Percentiles rank a stretch among this genome's conserved stretches.
Evolutionary conservation across 2,329 filamentous ascomycete species (phyloP).

Genomic region (Fusarium sp.): DNA sequence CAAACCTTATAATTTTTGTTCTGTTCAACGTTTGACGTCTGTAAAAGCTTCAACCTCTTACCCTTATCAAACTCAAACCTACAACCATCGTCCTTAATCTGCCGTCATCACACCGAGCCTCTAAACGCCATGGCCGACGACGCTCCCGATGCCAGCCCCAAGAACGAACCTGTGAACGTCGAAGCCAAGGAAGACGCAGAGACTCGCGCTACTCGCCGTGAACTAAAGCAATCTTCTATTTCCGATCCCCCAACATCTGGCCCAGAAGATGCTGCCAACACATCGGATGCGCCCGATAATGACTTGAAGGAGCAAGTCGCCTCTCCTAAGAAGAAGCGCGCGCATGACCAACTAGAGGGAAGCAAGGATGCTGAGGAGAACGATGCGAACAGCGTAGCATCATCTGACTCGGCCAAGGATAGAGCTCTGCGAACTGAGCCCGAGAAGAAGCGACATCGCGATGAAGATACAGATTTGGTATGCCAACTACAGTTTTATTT

Average conservation of each 20-base stretch:
- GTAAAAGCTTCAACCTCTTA: background rate
- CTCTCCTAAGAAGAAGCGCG: constrained; percentile 76
- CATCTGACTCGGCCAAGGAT: constrained; percentile 61
- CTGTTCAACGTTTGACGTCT: background rate
- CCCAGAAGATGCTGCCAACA: constrained; percentile 49
- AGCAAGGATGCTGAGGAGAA: constrained; percentile 58
- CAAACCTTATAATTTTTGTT: background rate
- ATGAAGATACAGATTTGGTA: constrained; percentile 58
- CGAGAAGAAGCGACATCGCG: constrained; percentile 74
- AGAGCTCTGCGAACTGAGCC: constrained; percentile 64
- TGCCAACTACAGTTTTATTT: constrained; percentile 28
- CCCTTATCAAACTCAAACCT: constrained; percentile 4
- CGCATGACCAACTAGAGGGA: constrained; percentile 69
- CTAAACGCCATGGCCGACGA: constrained; percentile 60
- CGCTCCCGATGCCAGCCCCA: constrained; percentile 57
- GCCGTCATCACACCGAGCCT: constrained; percentile 34
- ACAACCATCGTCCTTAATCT: constrained; percentile 14
- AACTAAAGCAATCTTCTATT: constrained; percentile 73
- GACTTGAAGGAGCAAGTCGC: constrained; percentile 62
- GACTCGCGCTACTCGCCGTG: constrained; percentile 72
- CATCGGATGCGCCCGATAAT: constrained; percentile 52
- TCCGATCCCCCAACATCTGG: constrained; percentile 59
- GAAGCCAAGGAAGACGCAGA: constrained; percentile 69
- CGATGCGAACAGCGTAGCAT: constrained; percentile 57
- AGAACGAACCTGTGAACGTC: constrained; percentile 50